Evolutionary conservation across 192 early-diverging fungal species (phyloP).

Genomic region (Entomortierella beljakovae): DNA sequence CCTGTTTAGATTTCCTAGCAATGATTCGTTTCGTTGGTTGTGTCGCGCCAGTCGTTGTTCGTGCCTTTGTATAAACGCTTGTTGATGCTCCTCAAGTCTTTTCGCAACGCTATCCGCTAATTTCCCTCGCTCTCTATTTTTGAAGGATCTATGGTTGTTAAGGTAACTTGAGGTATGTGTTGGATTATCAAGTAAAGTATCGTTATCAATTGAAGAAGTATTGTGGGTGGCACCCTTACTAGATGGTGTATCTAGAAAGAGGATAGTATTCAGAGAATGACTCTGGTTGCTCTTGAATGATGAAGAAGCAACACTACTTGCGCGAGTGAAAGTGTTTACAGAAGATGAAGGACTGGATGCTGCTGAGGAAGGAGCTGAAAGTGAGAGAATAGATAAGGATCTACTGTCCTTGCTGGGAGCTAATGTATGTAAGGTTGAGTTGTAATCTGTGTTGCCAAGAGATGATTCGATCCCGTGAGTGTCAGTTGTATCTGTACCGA

Average conservation of each 20-base stretch:
- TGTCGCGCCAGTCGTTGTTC: slow-evolving; percentile 40
- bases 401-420: slow-evolving; percentile 11
- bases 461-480: background rate
- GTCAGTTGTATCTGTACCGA: slow-evolving; percentile 19
- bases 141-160: slow-evolving; percentile 22
- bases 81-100: slow-evolving; percentile 20
- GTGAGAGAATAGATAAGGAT: slow-evolving; percentile 29
- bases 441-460: background rate
- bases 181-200: slow-evolving; percentile 18
- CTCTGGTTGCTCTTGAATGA: slow-evolving; percentile 19
- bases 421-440: slow-evolving; percentile 4
- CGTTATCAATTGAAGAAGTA: slow-evolving; percentile 22
- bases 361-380: slow-evolving; percentile 38
- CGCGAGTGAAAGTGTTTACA: slow-evolving; percentile 40
- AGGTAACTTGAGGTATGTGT: slow-evolving; percentile 13
- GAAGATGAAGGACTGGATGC: slow-evolving; percentile 45
- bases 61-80: slow-evolving; percentile 18
- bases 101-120: slow-evolving; percentile 4
- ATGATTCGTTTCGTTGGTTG: slow-evolving; percentile 19
- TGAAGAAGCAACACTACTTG: slow-evolving; percentile 35
- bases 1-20: slow-evolving; percentile 3
- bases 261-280: slow-evolving; percentile 10
- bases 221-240: slow-evolving; percentile 1
- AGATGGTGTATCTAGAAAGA: slow-evolving; percentile 12
- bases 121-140: slow-evolving; percentile 9